Evolutionary conservation across 805 yeast genomes (phyloP), one percentile per base, ranked within the genome.

Genomic region (Lachancea meyersii): DNA sequence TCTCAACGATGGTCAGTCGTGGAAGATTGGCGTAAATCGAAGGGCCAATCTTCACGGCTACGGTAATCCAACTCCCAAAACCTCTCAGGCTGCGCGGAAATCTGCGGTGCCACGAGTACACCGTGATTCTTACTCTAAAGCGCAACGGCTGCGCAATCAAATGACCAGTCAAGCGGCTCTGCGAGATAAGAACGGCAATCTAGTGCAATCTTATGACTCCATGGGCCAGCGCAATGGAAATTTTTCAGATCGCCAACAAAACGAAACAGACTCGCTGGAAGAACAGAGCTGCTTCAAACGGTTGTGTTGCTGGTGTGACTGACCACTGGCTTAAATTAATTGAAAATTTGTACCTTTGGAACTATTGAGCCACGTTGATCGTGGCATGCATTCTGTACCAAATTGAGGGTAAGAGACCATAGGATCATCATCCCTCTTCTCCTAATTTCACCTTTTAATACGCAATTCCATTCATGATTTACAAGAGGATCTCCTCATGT

Each of bases 21-120:
- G 93, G 93, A 87, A 83, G 58, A 74, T 85, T 55, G 59, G 72
- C 47, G 75, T 82, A 47, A 84, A 84, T 59, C 82, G 80, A 60
- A 82, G 86, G 58, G 86, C 86, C 35, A 84, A 84, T 63, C 64
- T 84, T 50, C 87, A 84, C 60, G 94, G 94, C 4, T 84, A 84
- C 58, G 93, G 93, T 21, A 78, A 79, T 58, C 83, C 85, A 40
- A 77, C 70, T 47, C 82, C 82, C 31, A 63, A 33, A 14, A 41
- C 38, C 22, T 41, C 44, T 10, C 44, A 41, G 17, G 44, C 38
- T 8, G 43, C 43, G n/a, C 62, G 44, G 53, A 57, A 31, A 18
- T 31, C 43, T 17, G 40, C 40, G 10, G 37, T n/a, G 8, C 44
- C 44, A 27, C 40, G 35, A 19, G 44, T 23, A n/a, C 44, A 31